Base-by-base conservation (phyloP, 2,329 filamentous ascomycete genomes). In the Stagonosporopsis vannaccii region DNA sequence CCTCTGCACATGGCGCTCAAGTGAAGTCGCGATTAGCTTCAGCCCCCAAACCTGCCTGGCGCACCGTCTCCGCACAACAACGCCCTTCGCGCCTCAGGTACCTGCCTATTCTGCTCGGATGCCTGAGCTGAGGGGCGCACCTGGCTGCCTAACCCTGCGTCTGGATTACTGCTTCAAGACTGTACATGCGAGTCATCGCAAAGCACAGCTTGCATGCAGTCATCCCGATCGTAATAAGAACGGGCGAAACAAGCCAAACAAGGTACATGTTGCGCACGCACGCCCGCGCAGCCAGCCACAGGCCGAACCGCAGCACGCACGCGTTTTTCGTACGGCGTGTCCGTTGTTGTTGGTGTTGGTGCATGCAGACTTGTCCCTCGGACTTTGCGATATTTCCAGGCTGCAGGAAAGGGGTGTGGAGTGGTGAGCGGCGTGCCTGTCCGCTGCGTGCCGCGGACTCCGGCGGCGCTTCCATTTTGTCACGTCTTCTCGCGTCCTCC, bases 41-140 rank as follows among this genome's bases (percentile, higher is more conserved):
- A 51, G 54, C 36, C 47, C 48, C 54, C 43, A 51, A 57, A 17
- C 48, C 41, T 56, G 41, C 52, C 52, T 51, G 40, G 20, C 23
- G 45, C 20, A 39, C 32, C 15, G 30, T 41, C 32, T 39, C 39
- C 25, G 8, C 25, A 26, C 17, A 22, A 26, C 17, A 22, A 40
- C 52, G 46, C 36, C 47, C 46, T 51, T 46, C 2, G 17, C 49
- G 33, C 45, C 45, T 40, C 19, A 44, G 39, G 20, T 13, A 41
- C 49, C 42, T 40, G 33, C 49, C 35, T 22, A 3, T 40, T 41
- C 17, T 15, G 20, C 19, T 33, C 35, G 36, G 39, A 43, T 59
- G 47, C 51, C 52, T 56, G 4, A 32, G 30, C 30, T 32, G 30
- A 32, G 30, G 30, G 30, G 25, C 30, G 30, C 30, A 32, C 30